A percentile compares a stretch with the other conserved stretches of the same genome.
These are phyloP conservation scores for Stephania yunnanensis DNA, from an alignment of 164 flowering plant genomes.

Conservation along the genomic window DNA sequence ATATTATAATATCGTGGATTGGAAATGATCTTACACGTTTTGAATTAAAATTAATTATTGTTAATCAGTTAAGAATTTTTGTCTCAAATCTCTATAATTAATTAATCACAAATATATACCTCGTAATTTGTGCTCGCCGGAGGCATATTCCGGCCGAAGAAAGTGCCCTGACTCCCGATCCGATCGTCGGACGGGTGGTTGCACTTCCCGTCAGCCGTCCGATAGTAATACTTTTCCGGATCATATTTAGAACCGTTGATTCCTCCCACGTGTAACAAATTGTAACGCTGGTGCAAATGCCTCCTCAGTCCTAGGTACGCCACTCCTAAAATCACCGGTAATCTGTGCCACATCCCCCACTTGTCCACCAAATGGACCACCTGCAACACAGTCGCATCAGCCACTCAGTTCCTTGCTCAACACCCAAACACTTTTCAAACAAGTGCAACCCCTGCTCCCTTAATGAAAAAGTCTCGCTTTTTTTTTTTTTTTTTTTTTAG, in stretches of 20 bases:
- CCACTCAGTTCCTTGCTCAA: neutral
- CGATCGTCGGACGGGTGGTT: slow-evolving; percentile 32
- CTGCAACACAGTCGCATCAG: slow-evolving; percentile 10
- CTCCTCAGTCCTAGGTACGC: slow-evolving; percentile 39
- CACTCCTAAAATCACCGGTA: slow-evolving; percentile 41
- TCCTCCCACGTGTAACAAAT: slow-evolving; percentile 38
- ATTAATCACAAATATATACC: slow-evolving; percentile 9
- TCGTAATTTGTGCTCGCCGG: slow-evolving; percentile 22
- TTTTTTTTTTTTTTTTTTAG: no score
- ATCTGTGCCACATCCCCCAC: slow-evolving; percentile 37
- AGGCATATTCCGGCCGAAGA: slow-evolving; percentile 47
- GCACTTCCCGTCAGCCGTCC: slow-evolving; percentile 44
- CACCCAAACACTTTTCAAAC: neutral
- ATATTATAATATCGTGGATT: no score
- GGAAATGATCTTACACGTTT: no score
- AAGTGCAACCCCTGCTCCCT: no score
- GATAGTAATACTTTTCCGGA: slow-evolving; percentile 18
- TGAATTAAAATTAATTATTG: no score
- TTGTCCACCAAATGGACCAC: slow-evolving; percentile 37
- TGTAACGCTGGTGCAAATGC: slow-evolving; percentile 41
- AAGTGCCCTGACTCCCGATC: slow-evolving; percentile 42
- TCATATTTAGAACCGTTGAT: slow-evolving; percentile 22
- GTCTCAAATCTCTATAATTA: no score
- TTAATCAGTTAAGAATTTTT: no score
- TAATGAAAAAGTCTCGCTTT: no score